These are phyloP conservation scores for Globisporangium cylindrosporum DNA, from an alignment of 352 stramenopile genomes.

Conservation along the genomic window DNA sequence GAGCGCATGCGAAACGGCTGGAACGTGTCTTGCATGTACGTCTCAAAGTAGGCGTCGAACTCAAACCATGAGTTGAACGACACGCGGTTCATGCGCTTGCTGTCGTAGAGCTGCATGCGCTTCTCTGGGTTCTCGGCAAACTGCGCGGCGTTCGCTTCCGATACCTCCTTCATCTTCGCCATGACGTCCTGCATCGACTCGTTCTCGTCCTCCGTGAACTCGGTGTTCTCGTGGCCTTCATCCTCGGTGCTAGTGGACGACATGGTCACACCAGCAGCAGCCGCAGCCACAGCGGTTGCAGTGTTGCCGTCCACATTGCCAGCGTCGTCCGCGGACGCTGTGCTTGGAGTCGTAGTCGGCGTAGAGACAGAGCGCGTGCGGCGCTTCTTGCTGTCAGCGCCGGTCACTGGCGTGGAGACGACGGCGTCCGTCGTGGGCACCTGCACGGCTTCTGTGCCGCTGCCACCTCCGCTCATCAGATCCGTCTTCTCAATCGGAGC, in stretches of 20 bases:
- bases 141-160: slow-evolving; percentile 32
- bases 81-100: slow-evolving; percentile 81
- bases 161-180: slow-evolving; percentile 60
- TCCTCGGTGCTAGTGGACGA: slow-evolving; percentile 26
- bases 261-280: slow-evolving; percentile 14
- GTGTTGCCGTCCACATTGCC: background rate
- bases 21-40: slow-evolving; percentile 88
- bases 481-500: background rate
- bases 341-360: background rate
- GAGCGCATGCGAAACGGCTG: slow-evolving; percentile 86
- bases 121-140: slow-evolving; percentile 30
- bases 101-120: slow-evolving; percentile 64
- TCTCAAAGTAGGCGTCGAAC: slow-evolving; percentile 84
- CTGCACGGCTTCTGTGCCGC: slow-evolving; percentile 19
- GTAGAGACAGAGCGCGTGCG: slow-evolving; percentile 16
- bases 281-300: slow-evolving; percentile 3
- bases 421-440: slow-evolving; percentile 12
- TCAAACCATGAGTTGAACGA: slow-evolving; percentile 88
- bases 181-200: slow-evolving; percentile 60
- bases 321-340: background rate
- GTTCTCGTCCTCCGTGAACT: slow-evolving; percentile 52
- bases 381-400: slow-evolving; percentile 36
- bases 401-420: slow-evolving; percentile 22
- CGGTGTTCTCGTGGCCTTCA: slow-evolving; percentile 26
- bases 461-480: background rate